phyloP scores from a whole-genome alignment of 2,329 filamentous ascomycete genomes.

The Xylaria sp. region DNA sequence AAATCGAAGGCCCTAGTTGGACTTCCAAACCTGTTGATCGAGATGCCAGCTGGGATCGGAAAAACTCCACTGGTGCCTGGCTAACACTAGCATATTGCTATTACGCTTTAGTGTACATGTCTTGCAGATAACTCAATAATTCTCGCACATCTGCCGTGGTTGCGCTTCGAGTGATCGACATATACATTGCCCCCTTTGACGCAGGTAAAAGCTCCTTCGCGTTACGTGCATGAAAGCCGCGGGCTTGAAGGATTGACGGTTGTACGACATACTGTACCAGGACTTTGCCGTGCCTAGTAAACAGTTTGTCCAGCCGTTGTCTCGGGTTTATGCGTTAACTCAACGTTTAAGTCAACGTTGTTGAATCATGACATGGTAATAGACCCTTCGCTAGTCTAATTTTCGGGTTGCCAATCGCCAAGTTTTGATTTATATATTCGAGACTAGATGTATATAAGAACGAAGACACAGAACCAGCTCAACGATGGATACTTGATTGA shows the following conservation, averaged over 20 bases:
- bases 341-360: conserved; percentile 2
- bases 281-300: neutral
- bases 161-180: conserved; percentile 27
- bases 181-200: conserved; percentile 24
- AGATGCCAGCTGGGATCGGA: conserved; percentile 29
- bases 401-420: neutral
- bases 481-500: neutral
- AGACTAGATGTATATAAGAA: neutral
- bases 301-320: conserved; percentile 7
- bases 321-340: neutral
- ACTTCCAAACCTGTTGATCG: conserved; percentile 27
- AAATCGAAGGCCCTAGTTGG: conserved; percentile 11
- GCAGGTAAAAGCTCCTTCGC: conserved; percentile 30
- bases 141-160: conserved; percentile 24
- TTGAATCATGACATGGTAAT: neutral
- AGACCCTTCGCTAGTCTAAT: neutral
- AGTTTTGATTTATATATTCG: neutral
- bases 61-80: conserved; percentile 30
- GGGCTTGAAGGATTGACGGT: conserved; percentile 20
- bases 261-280: conserved; percentile 2
- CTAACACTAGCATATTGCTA: conserved; percentile 25
- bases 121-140: conserved; percentile 24
- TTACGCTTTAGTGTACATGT: conserved; percentile 14
- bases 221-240: conserved; percentile 33
- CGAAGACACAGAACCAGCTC: neutral